Evolutionary conservation across 768 basidiomycete species (phyloP).

Genomic region (Mycena vitilis): DNA sequence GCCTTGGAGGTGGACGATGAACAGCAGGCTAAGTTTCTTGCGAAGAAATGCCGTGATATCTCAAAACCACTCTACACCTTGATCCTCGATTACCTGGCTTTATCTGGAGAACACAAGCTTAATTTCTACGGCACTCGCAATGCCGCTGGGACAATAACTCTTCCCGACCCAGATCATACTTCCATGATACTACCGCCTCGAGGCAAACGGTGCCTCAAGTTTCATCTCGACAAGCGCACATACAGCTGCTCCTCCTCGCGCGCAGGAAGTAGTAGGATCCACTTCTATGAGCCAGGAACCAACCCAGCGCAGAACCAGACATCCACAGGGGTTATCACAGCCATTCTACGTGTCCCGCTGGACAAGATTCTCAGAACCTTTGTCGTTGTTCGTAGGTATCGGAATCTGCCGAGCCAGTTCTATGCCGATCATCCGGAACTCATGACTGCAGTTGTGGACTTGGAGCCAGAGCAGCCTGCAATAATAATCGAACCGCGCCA

Average conservation of each 20-base stretch:
- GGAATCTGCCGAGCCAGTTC: slow-evolving; percentile 1
- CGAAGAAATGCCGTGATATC: slow-evolving; percentile 16
- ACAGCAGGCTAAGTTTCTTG: slow-evolving; percentile 11
- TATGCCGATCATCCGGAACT: slow-evolving; percentile 22
- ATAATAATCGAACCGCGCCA: slow-evolving; percentile 26
- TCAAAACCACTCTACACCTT: slow-evolving; percentile 6
- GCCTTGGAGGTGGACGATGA: slow-evolving; percentile 7
- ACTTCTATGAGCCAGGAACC: slow-evolving; percentile 24
- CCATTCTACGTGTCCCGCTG: slow-evolving; percentile 13
- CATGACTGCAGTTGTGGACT: slow-evolving; percentile 6
- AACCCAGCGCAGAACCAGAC: not conserved
- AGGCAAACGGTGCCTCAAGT: slow-evolving; percentile 16
- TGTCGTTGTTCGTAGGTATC: slow-evolving; percentile 12
- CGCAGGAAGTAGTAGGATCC: slow-evolving; percentile 25
- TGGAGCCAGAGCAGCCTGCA: not conserved
- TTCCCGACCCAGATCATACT: slow-evolving; percentile 21
- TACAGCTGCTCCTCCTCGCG: slow-evolving; percentile 20
- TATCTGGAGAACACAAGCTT: slow-evolving; percentile 18
- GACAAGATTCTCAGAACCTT: slow-evolving; percentile 25
- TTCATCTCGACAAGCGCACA: slow-evolving; percentile 23
- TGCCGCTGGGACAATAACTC: slow-evolving; percentile 11
- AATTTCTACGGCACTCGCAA: slow-evolving; percentile 21
- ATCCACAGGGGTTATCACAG: slow-evolving; percentile 20
- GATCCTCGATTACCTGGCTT: slow-evolving; percentile 18
- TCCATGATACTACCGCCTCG: slow-evolving; percentile 24